Evolutionary conservation across 257 asterid genomes (phyloP).

Genomic region (Forsythia viridissima): DNA sequence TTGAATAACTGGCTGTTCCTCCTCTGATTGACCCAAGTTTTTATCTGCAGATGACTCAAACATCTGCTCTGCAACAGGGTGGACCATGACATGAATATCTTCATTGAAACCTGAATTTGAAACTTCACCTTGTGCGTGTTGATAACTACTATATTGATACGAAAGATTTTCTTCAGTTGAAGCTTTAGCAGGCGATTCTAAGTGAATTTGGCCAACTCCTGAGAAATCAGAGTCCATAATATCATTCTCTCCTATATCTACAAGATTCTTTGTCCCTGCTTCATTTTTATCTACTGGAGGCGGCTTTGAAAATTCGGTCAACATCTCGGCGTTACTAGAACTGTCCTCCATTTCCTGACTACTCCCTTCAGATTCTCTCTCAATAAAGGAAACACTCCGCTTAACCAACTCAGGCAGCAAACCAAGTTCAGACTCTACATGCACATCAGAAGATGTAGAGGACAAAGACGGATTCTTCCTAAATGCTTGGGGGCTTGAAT

Average conservation of each 20-base stretch:
- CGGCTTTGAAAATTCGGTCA: conserved; percentile 24
- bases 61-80: conserved; percentile 6
- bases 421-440: conserved; percentile 44
- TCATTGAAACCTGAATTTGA: conserved; percentile 16
- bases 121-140: conserved; percentile 21
- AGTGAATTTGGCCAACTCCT: conserved; percentile 24
- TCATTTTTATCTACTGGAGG: conserved; percentile 32
- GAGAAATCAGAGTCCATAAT: conserved; percentile 23
- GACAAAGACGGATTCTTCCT: conserved; percentile 45
- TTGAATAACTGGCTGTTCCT: conserved; percentile 22
- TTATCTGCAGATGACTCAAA: conserved; percentile 25
- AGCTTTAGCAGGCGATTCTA: conserved; percentile 22
- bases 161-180: conserved; percentile 23
- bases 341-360: conserved; percentile 27
- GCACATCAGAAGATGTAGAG: conserved; percentile 47
- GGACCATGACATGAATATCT: conserved; percentile 15
- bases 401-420: conserved; percentile 36
- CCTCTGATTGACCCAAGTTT: conserved; percentile 11
- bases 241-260: conserved; percentile 31
- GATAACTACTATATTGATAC: conserved; percentile 20
- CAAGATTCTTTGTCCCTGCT: conserved; percentile 19
- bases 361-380: conserved; percentile 38
- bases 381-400: conserved; percentile 36
- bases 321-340: conserved; percentile 24
- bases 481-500: conserved; percentile 53